phyloP scores from a whole-genome alignment of 2,329 filamentous ascomycete genomes.

The Colletotrichum echinochloae region DNA sequence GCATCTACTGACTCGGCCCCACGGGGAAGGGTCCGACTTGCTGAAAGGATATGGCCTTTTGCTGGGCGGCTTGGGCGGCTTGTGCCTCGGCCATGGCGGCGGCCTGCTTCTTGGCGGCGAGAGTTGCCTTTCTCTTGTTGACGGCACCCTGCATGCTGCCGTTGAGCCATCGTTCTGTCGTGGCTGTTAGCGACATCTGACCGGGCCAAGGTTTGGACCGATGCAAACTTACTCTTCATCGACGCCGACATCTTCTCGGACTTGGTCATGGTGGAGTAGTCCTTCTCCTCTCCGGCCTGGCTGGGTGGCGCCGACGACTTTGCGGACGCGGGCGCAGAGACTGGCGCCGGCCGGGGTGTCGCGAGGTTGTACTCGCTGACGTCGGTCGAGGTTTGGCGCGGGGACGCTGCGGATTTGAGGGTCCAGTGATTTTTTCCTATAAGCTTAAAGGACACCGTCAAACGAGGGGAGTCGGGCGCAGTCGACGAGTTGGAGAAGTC shows the following conservation, averaged over 20 bases:
- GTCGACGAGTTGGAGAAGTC: conserved; percentile 19
- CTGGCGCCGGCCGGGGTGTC: conserved; percentile 29
- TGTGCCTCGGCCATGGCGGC: conserved; percentile 44
- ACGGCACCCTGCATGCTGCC: conserved; percentile 72
- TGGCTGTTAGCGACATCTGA: conserved; percentile 44
- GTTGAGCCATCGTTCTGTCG: conserved; percentile 67
- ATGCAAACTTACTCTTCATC: conserved; percentile 69
- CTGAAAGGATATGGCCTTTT: conserved; percentile 13
- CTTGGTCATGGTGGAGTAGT: conserved; percentile 72
- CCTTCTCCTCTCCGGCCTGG: conserved; percentile 58
- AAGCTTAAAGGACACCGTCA: conserved; percentile 35
- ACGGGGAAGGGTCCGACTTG: conserved; percentile 15
- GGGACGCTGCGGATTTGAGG: conserved; percentile 6
- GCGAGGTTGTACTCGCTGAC: conserved; percentile 25
- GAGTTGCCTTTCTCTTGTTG: conserved; percentile 69
- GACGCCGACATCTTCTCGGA: conserved; percentile 75
- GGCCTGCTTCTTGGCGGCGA: conserved; percentile 68
- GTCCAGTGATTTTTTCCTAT: conserved; percentile 35
- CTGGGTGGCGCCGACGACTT: conserved; percentile 39
- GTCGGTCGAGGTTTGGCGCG: conserved; percentile 39
- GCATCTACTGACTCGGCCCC: conserved; percentile 1
- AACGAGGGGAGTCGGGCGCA: conserved; percentile 9
- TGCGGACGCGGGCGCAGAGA: conserved; percentile 38
- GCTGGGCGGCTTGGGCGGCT: conserved; percentile 23
- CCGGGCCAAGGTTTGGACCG: background rate